Base-by-base conservation (phyloP, 1,284 basidiomycete genomes). In the Meripilus lineatus region DNA sequence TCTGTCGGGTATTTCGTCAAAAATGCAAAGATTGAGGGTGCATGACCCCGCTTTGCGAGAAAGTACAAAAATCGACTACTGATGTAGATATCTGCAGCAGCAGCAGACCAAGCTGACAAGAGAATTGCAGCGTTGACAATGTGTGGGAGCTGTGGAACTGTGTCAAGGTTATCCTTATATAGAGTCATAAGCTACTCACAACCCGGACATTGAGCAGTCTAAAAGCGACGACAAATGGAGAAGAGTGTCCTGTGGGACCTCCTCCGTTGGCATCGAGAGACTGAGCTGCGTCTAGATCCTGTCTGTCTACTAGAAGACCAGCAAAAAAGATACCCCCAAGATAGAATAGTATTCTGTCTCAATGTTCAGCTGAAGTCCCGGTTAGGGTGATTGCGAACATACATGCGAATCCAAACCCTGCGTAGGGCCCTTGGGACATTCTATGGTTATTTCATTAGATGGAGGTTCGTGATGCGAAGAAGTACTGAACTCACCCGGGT, bases 401-500 rank as follows among this genome's bases (percentile, higher is more conserved):
- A 68, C 63, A 83, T 77, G 35, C 80, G 71, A 53, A 75, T 68
- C 64, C 77, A 81, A 17, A 78, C 71, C 38, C 67, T 65, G 47
- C 69, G 67, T 58, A 79, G 70, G 2, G 69, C 69, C 3, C 59
- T 53, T 8, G 70, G 65, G 26, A 71, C 62, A 53, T 67, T 70
- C 53, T 67, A 52, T 56, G n/a, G n/a, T n/a, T n/a, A n/a, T n/a
- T n/a, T n/a, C n/a, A n/a, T n/a, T n/a, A n/a, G n/a, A n/a, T n/a
- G 17, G 59, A 41, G 14, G 13, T 40, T 28, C 10, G 38, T 13
- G 15, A 28, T 24, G 10, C 6, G 32, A 21, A 11, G 40, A 34
- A 5, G 8, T 10, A 20, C 22, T 18, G 32, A 2, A 28, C 52
- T 13, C 42, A 62, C 60, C 34, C 58, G 38, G 0, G 58, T 58